phyloP scores from a whole-genome alignment of 73 alveolate species.

The Blepharisma stoltei region DNA sequence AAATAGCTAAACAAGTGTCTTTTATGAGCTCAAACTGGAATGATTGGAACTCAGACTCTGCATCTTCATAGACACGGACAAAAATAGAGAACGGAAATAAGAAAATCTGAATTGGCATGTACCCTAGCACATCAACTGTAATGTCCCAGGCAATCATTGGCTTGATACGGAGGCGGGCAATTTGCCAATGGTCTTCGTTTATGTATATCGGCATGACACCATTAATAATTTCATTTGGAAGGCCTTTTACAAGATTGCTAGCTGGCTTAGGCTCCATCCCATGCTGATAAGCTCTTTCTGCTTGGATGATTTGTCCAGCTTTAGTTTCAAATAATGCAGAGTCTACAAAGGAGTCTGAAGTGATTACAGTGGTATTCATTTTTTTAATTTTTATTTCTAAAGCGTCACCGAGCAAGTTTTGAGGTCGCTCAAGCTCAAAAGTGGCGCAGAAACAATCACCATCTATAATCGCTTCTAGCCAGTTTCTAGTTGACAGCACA shows the following conservation, averaged over 20 bases:
- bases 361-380: conserved; percentile 20
- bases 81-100: not conserved
- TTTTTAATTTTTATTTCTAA: conserved; percentile 18
- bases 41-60: not conserved
- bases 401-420: conserved; percentile 19
- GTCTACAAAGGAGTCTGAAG: conserved; percentile 22
- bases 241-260: conserved; percentile 1
- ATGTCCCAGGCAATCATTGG: conserved; percentile 30
- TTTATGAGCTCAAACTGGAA: conserved; percentile 6
- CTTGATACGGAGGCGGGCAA: not conserved
- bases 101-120: not conserved
- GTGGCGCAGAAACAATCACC: conserved; percentile 26
- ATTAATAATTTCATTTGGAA: conserved; percentile 17
- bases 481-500: conserved; percentile 21
- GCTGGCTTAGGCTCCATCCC: conserved; percentile 1
- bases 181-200: conserved; percentile 29
- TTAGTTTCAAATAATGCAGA: conserved; percentile 23
- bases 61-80: conserved; percentile 3
- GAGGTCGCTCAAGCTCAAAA: conserved; percentile 20
- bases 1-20: conserved; percentile 17
- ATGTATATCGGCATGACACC: conserved; percentile 18
- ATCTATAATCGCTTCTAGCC: conserved; percentile 21
- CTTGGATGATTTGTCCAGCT: conserved; percentile 25
- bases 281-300: conserved; percentile 23
- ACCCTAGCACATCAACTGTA: conserved; percentile 24